Conservation (phyloP, 257 asterid species). For the Salvia hispanica region DNA sequence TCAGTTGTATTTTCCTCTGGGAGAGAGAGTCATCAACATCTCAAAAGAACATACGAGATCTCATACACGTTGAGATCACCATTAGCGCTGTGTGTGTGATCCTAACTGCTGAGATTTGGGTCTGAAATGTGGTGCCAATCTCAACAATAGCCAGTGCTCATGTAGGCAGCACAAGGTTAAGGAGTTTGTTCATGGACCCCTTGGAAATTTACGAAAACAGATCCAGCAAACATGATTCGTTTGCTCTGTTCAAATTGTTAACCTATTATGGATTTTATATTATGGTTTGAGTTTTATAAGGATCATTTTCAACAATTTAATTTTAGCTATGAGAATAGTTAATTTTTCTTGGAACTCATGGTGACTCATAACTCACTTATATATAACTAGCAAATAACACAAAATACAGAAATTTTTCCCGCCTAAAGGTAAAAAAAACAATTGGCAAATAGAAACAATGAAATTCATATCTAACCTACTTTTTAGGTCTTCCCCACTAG, state of each 20-base stretch:
- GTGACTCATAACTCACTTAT: too few relatives aligned
- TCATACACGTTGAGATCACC: conserved; percentile 86
- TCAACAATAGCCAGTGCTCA: conserved; percentile 53
- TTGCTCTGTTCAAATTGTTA: too few relatives aligned
- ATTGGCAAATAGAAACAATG: not conserved
- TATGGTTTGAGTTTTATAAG: too few relatives aligned
- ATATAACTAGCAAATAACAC: too few relatives aligned
- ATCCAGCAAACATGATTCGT: conserved; percentile 55
- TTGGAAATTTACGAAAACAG: conserved; percentile 62
- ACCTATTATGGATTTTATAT: too few relatives aligned
- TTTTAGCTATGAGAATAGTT: too few relatives aligned
- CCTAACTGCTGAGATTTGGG: conserved; percentile 78
- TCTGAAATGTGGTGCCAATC: conserved; percentile 72
- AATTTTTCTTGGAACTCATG: too few relatives aligned
- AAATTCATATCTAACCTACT: conserved; percentile 36
- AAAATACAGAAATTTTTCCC: too few relatives aligned
- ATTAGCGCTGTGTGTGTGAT: conserved; percentile 61
- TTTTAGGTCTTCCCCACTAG: conserved; percentile 28
- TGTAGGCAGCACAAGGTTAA: conserved; percentile 44
- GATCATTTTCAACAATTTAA: too few relatives aligned
- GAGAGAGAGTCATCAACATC: conserved; percentile 63
- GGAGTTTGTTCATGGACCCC: conserved; percentile 64
- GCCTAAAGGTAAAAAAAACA: not conserved
- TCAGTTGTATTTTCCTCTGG: conserved; percentile 69
- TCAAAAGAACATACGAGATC: conserved; percentile 86